A percentile compares a stretch with the other conserved stretches of the same genome.
Evolutionary conservation across 345 rosid genomes (phyloP).

Genomic region (Adansonia digitata): DNA sequence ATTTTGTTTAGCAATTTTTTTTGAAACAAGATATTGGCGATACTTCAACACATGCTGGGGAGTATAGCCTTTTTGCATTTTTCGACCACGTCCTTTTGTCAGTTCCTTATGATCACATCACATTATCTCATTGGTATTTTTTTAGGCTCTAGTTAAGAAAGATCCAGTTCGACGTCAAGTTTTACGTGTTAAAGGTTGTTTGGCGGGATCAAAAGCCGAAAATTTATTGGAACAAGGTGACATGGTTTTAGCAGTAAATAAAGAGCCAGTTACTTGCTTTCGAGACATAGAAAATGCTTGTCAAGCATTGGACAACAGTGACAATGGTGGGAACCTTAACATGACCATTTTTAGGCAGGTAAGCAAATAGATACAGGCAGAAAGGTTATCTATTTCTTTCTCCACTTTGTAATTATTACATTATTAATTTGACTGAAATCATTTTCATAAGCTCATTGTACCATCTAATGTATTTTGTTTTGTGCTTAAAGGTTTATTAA

Average conservation of each 20-base stretch:
- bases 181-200: slow-evolving; percentile 86
- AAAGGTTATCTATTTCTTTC: neutral
- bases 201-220: slow-evolving; percentile 92
- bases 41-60: neutral
- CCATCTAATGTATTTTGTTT: neutral
- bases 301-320: slow-evolving; percentile 53
- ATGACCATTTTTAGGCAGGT: slow-evolving; percentile 84
- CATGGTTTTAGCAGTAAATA: slow-evolving; percentile 87
- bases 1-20: neutral
- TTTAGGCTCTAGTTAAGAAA: slow-evolving; percentile 73
- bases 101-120: neutral
- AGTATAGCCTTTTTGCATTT: neutral
- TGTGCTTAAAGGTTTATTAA: slow-evolving; percentile 3
- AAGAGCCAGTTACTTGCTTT: slow-evolving; percentile 88
- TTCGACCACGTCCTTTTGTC: neutral
- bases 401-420: neutral
- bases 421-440: slow-evolving; percentile 36
- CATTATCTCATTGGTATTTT: slow-evolving; percentile 9
- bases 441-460: neutral
- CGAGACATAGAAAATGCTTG: slow-evolving; percentile 85
- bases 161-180: slow-evolving; percentile 87
- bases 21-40: neutral
- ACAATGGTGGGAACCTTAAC: slow-evolving; percentile 54
- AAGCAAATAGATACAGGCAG: slow-evolving; percentile 11
- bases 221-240: slow-evolving; percentile 84